Evolutionary conservation across 495 filamentous ascomycete genomes (phyloP), one percentile per base, ranked within the genome.

Genomic region (Xylaria sp.): DNA sequence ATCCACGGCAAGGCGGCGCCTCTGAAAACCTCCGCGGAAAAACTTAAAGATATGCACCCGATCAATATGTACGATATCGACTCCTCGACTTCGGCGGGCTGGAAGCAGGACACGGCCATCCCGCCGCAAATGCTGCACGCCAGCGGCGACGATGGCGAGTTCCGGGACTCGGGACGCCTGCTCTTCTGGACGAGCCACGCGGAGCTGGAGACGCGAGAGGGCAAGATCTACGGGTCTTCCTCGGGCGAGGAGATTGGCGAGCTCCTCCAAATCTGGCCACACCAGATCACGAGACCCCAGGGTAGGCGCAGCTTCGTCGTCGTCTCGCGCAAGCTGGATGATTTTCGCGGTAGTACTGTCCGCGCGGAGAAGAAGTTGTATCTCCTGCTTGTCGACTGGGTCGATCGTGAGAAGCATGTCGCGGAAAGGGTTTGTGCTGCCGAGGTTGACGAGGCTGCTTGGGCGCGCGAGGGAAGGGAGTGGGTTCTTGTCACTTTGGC

Each of bases 151-250:
- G 65, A 61, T 15, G 50, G 62, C 17, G 41, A 74, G 19, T 74
- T 74, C 26, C 50, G 24, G 15, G 70, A 74, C 29, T 74, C 69
- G 19, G 70, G 72, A 0, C 59, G 50, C 40, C 50, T 74, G 7
- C 21, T 74, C 19, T 74, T 74, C 50, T 74, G 72, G 72, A 72
- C 64, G 15, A 74, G 72, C 35, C 65, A 74, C n/a, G 69, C 70
- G 3, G 35, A 66, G 2, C 53, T 74, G 11, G 41, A 61, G 9
- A 15, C 66, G 0, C 48, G 61, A 17, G 70, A 72, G 0, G 52
- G 19, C 3, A 74, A 72, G 33, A 61, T 74, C 8, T 69, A 35
- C 5, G n/a, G 12, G 14, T 29, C 19, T 19, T 58, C 53, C 2
- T 35, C 53, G 7, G 17, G n/a, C 8, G 29, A 35, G n/a, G 53